A percentile compares a stretch with the other conserved stretches of the same genome.
These are phyloP conservation scores for Eutrema yunnanense DNA, from an alignment of 345 rosid genomes.

Conservation along the genomic window DNA sequence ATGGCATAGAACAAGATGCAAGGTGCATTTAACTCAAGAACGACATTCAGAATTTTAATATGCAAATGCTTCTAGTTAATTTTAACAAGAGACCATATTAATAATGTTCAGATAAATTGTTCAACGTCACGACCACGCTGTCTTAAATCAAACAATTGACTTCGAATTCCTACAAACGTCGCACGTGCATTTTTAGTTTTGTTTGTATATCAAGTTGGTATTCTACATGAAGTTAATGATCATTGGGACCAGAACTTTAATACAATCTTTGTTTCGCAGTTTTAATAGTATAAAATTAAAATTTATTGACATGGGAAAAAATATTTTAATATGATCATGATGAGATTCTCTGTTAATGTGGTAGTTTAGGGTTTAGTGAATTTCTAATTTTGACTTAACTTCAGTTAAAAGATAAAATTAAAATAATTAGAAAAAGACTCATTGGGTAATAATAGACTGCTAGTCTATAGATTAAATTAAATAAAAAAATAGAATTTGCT, in stretches of 20 bases:
- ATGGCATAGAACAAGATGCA: not conserved
- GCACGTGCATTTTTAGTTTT: slow-evolving; percentile 12
- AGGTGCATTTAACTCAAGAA: not conserved
- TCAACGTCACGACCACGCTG: slow-evolving; percentile 85
- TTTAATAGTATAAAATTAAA: too few species aligned
- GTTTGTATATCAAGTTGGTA: not conserved
- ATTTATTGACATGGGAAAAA: too few species aligned
- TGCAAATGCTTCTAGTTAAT: not conserved
- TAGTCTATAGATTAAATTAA: too few species aligned
- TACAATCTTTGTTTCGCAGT: too few species aligned
- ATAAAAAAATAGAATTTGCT: too few species aligned
- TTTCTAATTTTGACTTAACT: too few species aligned
- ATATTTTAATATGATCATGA: too few species aligned
- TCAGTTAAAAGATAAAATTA: too few species aligned
- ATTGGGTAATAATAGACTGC: too few species aligned
- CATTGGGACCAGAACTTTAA: not conserved
- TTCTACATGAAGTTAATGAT: slow-evolving; percentile 22
- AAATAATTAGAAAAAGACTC: too few species aligned
- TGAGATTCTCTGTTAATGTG: too few species aligned
- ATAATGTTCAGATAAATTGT: slow-evolving; percentile 39
- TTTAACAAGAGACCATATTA: not conserved
- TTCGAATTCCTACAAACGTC: slow-evolving; percentile 7
- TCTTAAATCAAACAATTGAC: slow-evolving; percentile 36
- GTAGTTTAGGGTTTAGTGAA: too few species aligned
- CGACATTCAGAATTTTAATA: not conserved